Base-by-base conservation (phyloP, 2,329 filamentous ascomycete genomes). In the Ophiosphaerella korrae region DNA sequence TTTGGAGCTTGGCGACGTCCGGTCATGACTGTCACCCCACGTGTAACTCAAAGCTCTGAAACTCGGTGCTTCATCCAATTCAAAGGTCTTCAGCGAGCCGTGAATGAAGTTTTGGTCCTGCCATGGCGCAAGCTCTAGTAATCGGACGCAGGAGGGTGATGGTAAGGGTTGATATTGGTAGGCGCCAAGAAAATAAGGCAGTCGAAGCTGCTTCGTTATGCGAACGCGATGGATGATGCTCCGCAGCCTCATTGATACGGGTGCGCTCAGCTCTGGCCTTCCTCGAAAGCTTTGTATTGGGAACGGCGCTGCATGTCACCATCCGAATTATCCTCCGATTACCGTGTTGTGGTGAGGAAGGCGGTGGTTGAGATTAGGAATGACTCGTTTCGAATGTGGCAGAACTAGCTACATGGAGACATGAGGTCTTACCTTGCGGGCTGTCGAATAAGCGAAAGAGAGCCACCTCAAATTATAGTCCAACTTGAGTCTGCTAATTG, bases 21-120 rank as follows among this genome's bases (percentile, higher is more conserved):
- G 33, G 7, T 24, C 41, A 23, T 34, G 24, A n/a, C 61, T 52
- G 34, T 52, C 40, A 3, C 61, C 57, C 64, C 65, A 65, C 5
- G 63, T 63, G 40, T 62, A 65, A 13, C 49, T 52, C 7, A 65
- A 36, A 1, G 62, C 58, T 44, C 52, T 53, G 48, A 64, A 66
- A 7, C 50, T 41, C 5, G 60, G 61, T 21, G 59, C 58, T 39
- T 60, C 38, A 4, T 48, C 44, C 7, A 66, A 54, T 42, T 64
- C 59, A 42, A 53, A 63, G 1, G 46, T 29, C 38, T 50, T 60
- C 33, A 66, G 32, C 0, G 54, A 63, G 39, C 61, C 62, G 12
- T 23, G 43, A 7, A 67, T 43, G 18, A 29, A 35, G 7, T 31
- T 50, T 13, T 45, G 52, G 11, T 58, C 53, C 23, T 44, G 21